Conservation (phyloP, 1,284 basidiomycete species). For the Pseudozyma flocculosa region DNA sequence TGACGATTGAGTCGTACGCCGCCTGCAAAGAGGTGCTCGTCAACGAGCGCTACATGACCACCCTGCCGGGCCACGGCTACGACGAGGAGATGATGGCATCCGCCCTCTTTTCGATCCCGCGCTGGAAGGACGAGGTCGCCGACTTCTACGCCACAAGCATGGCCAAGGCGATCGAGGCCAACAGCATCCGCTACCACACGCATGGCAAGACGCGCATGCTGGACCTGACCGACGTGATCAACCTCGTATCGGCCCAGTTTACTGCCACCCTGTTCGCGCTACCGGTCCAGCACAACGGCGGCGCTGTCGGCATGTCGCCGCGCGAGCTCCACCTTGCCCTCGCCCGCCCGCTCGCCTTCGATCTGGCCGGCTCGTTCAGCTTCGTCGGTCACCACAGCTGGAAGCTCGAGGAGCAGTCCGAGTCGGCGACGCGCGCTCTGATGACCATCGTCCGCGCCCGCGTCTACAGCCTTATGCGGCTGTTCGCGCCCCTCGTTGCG, state of each 20-base stretch:
- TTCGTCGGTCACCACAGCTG: slow-evolving; percentile 33
- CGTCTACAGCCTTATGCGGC: slow-evolving; percentile 21
- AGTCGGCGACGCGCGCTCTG: slow-evolving; percentile 18
- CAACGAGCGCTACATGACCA: slow-evolving; percentile 24
- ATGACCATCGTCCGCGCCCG: slow-evolving; percentile 32
- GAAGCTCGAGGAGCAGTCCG: slow-evolving; percentile 26
- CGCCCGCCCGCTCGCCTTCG: slow-evolving; percentile 31
- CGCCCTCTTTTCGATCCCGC: slow-evolving; percentile 25
- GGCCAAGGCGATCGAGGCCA: slow-evolving; percentile 7
- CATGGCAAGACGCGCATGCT: slow-evolving; percentile 18
- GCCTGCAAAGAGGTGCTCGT: slow-evolving; percentile 25
- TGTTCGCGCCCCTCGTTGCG: slow-evolving; percentile 21
- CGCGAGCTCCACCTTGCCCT: slow-evolving; percentile 15
- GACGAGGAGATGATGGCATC: slow-evolving; percentile 24
- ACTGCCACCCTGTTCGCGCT: slow-evolving; percentile 28
- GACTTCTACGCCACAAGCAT: slow-evolving; percentile 24
- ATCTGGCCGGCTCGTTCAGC: slow-evolving; percentile 37
- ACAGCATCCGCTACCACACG: slow-evolving; percentile 11
- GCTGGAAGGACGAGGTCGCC: slow-evolving; percentile 18
- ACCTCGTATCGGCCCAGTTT: slow-evolving; percentile 30
- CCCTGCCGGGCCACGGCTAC: slow-evolving; percentile 18
- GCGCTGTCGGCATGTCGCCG: slow-evolving; percentile 23
- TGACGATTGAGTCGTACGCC: slow-evolving; percentile 26
- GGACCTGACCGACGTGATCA: slow-evolving; percentile 28
- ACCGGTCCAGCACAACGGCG: slow-evolving; percentile 19